phyloP scores from a whole-genome alignment of 2,329 filamentous ascomycete genomes.

The Venturiaceae sp. region DNA sequence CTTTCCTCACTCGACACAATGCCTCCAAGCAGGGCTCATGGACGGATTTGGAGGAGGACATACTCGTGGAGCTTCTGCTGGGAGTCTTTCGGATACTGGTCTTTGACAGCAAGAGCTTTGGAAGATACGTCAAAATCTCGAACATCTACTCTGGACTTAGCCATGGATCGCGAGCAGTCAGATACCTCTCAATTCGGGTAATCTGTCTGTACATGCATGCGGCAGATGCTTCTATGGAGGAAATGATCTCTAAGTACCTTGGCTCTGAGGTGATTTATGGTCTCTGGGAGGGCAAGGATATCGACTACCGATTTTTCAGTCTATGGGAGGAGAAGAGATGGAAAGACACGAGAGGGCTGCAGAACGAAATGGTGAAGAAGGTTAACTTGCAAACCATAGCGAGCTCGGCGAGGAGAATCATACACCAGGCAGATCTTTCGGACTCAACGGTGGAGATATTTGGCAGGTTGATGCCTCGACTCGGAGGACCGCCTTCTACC shows the following conservation, averaged over 20 bases:
- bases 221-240: constrained; percentile 68
- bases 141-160: constrained; percentile 32
- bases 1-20: constrained; percentile 14
- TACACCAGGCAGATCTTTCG: constrained; percentile 15
- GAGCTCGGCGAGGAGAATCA: not conserved
- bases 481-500: constrained; percentile 20
- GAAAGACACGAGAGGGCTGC: constrained; percentile 17
- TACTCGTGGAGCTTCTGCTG: constrained; percentile 44
- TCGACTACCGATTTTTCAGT: constrained; percentile 70
- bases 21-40: constrained; percentile 5
- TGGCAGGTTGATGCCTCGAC: constrained; percentile 27
- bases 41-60: constrained; percentile 13
- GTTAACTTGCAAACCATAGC: not conserved
- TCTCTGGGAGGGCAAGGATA: constrained; percentile 61
- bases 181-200: constrained; percentile 73
- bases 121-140: constrained; percentile 19
- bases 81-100: constrained; percentile 71
- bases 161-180: constrained; percentile 47
- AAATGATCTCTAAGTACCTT: constrained; percentile 58
- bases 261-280: constrained; percentile 53
- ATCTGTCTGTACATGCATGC: constrained; percentile 71
- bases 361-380: not conserved
- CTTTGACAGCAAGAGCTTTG: constrained; percentile 62
- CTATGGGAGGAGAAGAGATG: constrained; percentile 54
- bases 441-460: constrained; percentile 22